Evolutionary conservation across 2,329 filamentous ascomycete genomes (phyloP).

Genomic region (Dryadomyces quercus-mongolicae): DNA sequence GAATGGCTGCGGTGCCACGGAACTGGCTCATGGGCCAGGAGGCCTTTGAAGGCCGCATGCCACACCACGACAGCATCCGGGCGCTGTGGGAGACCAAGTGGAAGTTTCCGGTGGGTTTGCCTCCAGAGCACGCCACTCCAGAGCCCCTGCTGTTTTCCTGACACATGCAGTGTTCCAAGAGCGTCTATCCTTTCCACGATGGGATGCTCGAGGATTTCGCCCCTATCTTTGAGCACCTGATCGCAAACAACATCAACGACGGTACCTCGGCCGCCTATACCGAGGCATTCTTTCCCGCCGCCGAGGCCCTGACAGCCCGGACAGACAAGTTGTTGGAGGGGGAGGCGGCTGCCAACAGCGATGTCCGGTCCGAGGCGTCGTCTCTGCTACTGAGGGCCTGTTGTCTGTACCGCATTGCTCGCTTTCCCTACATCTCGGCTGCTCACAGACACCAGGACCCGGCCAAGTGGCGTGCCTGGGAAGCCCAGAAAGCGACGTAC

Average conservation of each 20-base stretch:
- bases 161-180: conserved; percentile 35
- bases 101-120: conserved; percentile 45
- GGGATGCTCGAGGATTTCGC: conserved; percentile 55
- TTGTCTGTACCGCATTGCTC: conserved; percentile 59
- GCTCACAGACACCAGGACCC: conserved; percentile 21
- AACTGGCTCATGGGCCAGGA: conserved; percentile 10
- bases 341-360: conserved; percentile 14
- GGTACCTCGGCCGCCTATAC: conserved; percentile 56
- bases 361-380: conserved; percentile 38
- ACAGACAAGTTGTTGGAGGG: conserved; percentile 26
- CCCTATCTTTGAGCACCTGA: conserved; percentile 53
- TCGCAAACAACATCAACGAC: conserved; percentile 49
- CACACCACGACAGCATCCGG: conserved; percentile 48
- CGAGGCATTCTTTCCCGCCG: conserved; percentile 46
- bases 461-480: conserved; percentile 50
- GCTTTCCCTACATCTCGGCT: conserved; percentile 50
- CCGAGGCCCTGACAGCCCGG: conserved; percentile 39
- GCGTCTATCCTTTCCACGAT: conserved; percentile 67
- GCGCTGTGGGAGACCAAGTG: conserved; percentile 67
- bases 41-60: conserved; percentile 31
- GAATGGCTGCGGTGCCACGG: not conserved
- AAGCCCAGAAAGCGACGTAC: conserved; percentile 51
- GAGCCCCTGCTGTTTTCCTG: not conserved
- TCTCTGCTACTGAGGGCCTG: conserved; percentile 58
- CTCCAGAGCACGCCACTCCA: not conserved